Conservation (phyloP, 495 filamentous ascomycete genomes). For the Penicillium subrubescens region DNA sequence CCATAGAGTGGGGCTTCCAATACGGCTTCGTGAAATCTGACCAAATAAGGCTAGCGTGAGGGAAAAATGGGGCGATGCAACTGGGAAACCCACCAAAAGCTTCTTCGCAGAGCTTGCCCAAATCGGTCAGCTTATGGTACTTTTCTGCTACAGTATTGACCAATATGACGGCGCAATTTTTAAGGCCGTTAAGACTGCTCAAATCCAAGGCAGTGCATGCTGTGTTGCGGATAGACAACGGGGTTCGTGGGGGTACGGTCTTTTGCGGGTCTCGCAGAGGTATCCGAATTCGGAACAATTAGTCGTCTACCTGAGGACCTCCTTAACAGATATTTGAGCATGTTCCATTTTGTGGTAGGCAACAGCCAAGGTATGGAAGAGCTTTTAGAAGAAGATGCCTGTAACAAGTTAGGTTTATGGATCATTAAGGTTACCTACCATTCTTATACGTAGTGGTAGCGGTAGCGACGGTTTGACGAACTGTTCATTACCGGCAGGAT, state of each 20-base stretch:
- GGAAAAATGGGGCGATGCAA: not conserved
- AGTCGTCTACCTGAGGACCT: no score
- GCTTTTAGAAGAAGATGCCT: no score
- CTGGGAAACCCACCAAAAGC: not conserved
- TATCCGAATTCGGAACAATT: not conserved
- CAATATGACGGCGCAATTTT: not conserved
- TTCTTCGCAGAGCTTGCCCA: not conserved
- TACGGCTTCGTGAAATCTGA: not conserved
- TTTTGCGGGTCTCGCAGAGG: not conserved
- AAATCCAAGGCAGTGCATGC: not conserved
- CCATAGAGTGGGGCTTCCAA: not conserved
- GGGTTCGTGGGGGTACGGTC: not conserved
- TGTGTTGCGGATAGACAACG: not conserved
- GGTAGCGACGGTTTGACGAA: no score
- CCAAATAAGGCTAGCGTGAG: not conserved
- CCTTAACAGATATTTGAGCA: not conserved
- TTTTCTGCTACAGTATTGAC: not conserved
- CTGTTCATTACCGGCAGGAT: no score
- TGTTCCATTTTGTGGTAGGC: not conserved
- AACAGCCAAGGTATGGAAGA: not conserved
- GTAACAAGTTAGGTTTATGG: not conserved
- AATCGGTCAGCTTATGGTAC: not conserved
- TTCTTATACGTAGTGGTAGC: no score
- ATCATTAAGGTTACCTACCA: not conserved
- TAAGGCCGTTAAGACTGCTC: not conserved